Evolutionary conservation across 768 basidiomycete genomes (phyloP).

Genomic region (Clavulina sp.): DNA sequence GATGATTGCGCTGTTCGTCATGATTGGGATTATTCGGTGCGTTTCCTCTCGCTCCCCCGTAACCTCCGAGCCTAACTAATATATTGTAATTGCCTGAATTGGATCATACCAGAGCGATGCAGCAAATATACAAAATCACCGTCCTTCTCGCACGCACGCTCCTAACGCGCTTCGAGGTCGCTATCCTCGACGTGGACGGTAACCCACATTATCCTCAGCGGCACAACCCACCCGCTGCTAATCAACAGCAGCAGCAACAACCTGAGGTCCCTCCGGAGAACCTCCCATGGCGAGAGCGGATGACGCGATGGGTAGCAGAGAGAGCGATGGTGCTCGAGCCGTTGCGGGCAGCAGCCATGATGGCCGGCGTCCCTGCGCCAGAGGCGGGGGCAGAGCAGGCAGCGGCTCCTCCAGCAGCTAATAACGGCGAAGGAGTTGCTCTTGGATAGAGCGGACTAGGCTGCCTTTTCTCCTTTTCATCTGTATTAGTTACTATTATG

Average conservation of each 20-base stretch:
- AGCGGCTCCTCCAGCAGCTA: too few species aligned
- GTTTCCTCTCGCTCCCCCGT: not conserved
- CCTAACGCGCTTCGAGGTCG: constrained; percentile 2
- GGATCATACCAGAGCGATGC: not conserved
- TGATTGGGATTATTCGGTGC: constrained; percentile 1
- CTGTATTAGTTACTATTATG: too few species aligned
- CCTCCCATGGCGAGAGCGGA: not conserved
- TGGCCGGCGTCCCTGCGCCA: too few species aligned
- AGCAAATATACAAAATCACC: constrained; percentile 2
- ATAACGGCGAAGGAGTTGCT: too few species aligned
- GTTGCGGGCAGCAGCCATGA: not conserved
- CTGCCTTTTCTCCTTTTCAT: too few species aligned
- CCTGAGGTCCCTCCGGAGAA: too few species aligned
- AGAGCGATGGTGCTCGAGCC: not conserved
- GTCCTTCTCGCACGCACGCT: not conserved
- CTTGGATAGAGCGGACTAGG: too few species aligned
- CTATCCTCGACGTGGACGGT: constrained; percentile 5
- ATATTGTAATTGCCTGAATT: not conserved
- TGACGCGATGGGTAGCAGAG: not conserved
- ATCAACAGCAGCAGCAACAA: too few species aligned
- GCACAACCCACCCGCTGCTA: too few species aligned
- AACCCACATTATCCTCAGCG: not conserved
- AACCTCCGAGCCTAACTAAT: not conserved
- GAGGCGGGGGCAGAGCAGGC: too few species aligned
- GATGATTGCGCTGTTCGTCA: constrained; percentile 15